Conservation (phyloP, 2,329 filamentous ascomycete genomes). For the Pseudopithomyces maydicus region DNA sequence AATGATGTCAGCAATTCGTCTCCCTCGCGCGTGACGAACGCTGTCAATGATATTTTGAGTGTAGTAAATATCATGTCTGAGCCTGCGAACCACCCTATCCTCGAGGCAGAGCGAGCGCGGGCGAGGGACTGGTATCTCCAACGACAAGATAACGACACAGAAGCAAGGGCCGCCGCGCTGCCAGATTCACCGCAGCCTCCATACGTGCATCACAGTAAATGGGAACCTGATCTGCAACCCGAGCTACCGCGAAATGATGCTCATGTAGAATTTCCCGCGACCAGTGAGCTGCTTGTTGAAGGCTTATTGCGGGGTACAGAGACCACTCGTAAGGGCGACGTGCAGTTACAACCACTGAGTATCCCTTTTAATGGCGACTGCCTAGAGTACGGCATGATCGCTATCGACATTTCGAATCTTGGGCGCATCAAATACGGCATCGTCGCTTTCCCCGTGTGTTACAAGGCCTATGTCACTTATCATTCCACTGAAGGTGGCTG, state of each 20-base stretch:
- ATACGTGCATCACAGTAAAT: neutral
- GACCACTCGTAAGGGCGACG: conserved; percentile 11
- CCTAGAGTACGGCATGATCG: conserved; percentile 12
- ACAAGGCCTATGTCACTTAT: conserved; percentile 10
- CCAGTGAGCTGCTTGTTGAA: conserved; percentile 7
- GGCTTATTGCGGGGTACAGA: conserved; percentile 10
- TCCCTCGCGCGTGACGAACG: conserved; percentile 4
- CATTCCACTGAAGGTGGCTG: conserved; percentile 1
- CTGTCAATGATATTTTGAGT: conserved; percentile 11
- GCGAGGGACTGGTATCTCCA: conserved; percentile 11
- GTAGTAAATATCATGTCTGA: conserved; percentile 7
- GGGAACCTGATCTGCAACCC: conserved; percentile 8
- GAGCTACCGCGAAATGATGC: conserved; percentile 8
- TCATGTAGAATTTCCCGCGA: conserved; percentile 6
- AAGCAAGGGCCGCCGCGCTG: conserved; percentile 5
- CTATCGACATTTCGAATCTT: conserved; percentile 13
- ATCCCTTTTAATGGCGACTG: conserved; percentile 11
- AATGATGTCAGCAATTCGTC: conserved; percentile 3
- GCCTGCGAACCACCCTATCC: conserved; percentile 1
- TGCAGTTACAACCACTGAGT: conserved; percentile 13
- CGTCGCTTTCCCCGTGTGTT: conserved; percentile 10
- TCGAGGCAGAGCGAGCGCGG: conserved; percentile 9
- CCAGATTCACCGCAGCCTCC: conserved; percentile 12
- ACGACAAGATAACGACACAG: conserved; percentile 7
- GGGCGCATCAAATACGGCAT: conserved; percentile 13